These are phyloP conservation scores for Kluyveromyces starmeri DNA, from an alignment of 805 yeast species.

Conservation along the genomic window DNA sequence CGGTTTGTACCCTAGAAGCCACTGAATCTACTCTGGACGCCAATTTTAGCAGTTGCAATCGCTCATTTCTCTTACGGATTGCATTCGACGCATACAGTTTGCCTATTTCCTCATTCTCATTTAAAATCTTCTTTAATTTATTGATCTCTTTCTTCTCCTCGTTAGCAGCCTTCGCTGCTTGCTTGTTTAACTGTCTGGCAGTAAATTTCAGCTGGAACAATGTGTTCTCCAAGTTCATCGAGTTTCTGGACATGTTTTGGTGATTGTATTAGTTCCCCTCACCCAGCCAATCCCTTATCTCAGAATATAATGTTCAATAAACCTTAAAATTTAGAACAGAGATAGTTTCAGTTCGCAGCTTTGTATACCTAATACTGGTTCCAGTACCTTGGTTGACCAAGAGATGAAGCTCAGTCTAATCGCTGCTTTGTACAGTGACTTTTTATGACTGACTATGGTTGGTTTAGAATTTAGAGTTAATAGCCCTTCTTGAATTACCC, in stretches of 20 bases:
- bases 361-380: too few relatives aligned
- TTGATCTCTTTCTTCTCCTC: slow-evolving; percentile 84
- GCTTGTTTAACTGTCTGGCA: slow-evolving; percentile 84
- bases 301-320: too few relatives aligned
- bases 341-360: too few relatives aligned
- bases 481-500: too few relatives aligned
- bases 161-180: slow-evolving; percentile 82
- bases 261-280: too few relatives aligned
- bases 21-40: slow-evolving; percentile 93
- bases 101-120: slow-evolving; percentile 68
- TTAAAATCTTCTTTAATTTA: slow-evolving; percentile 61
- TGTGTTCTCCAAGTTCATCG: slow-evolving; percentile 28
- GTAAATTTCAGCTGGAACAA: slow-evolving; percentile 53
- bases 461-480: too few relatives aligned
- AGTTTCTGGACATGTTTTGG: slow-evolving; percentile 27
- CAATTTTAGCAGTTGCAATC: slow-evolving; percentile 68
- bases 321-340: too few relatives aligned
- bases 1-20: slow-evolving; percentile 92
- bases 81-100: slow-evolving; percentile 93
- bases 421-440: too few relatives aligned
- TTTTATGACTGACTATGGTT: too few relatives aligned
- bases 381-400: too few relatives aligned
- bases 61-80: slow-evolving; percentile 81
- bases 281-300: too few relatives aligned
- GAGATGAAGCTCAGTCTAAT: too few relatives aligned